Evolutionary conservation across 345 rosid species (phyloP).

Genomic region (Arabidopsis suecica): DNA sequence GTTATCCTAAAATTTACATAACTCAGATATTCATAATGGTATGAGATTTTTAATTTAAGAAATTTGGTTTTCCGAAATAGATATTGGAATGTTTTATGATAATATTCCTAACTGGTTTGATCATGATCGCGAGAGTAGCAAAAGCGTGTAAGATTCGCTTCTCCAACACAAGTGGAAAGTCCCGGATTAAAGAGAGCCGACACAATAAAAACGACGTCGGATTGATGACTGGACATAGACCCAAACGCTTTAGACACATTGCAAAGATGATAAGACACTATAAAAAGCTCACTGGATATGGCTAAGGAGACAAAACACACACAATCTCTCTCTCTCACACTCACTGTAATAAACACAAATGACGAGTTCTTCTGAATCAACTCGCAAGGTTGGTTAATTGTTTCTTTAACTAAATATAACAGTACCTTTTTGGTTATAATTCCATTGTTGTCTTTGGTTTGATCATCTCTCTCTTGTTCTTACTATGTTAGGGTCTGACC

Average conservation of each 20-base stretch:
- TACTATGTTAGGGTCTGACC: slow-evolving; percentile 66
- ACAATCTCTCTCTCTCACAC: slow-evolving; percentile 3
- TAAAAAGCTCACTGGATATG: slow-evolving; percentile 40
- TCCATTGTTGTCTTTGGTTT: not conserved
- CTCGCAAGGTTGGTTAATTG: slow-evolving; percentile 43
- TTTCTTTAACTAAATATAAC: slow-evolving; percentile 7
- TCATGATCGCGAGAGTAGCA: slow-evolving; percentile 29
- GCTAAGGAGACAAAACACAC: slow-evolving; percentile 41
- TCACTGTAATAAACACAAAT: slow-evolving; percentile 34
- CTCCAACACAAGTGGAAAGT: slow-evolving; percentile 44
- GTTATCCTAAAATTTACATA: not conserved
- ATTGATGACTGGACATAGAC: slow-evolving; percentile 39
- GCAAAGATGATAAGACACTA: slow-evolving; percentile 37
- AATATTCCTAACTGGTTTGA: slow-evolving; percentile 33
- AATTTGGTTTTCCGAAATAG: not conserved
- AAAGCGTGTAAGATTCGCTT: slow-evolving; percentile 43
- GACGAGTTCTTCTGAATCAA: slow-evolving; percentile 45
- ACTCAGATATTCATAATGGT: not conserved
- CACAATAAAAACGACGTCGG: slow-evolving; percentile 36
- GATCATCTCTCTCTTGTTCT: slow-evolving; percentile 10
- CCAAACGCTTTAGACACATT: slow-evolving; percentile 2
- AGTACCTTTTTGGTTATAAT: not conserved
- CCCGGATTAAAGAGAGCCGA: not conserved
- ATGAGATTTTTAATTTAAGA: not conserved
- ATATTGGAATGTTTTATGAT: slow-evolving; percentile 12